Conservation (phyloP, 2,329 filamentous ascomycete species). For the Aspergillus quadrilineatus region DNA sequence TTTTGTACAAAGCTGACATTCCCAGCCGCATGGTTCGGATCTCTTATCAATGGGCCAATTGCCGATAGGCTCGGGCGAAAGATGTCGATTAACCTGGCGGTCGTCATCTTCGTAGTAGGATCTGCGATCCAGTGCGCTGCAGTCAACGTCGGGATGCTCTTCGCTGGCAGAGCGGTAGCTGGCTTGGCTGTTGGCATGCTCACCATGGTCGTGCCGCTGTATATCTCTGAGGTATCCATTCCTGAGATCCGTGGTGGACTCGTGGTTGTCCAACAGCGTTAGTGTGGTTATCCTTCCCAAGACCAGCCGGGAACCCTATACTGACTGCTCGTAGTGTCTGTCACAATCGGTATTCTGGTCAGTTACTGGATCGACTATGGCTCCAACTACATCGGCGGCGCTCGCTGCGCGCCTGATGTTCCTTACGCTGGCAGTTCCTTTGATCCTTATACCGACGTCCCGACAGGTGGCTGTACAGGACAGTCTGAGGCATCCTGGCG, state of each 20-base stretch:
- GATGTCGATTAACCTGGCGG: slow-evolving; percentile 60
- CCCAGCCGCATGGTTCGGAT: slow-evolving; percentile 52
- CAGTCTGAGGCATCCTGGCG: slow-evolving; percentile 52
- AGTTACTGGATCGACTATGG: slow-evolving; percentile 47
- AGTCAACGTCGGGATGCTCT: slow-evolving; percentile 41
- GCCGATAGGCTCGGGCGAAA: slow-evolving; percentile 60
- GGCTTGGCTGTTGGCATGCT: slow-evolving; percentile 47
- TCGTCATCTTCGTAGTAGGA: slow-evolving; percentile 58
- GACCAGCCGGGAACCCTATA: background rate
- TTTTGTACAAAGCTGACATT: slow-evolving; percentile 4
- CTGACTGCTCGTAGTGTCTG: slow-evolving; percentile 43
- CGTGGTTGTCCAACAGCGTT: slow-evolving; percentile 41
- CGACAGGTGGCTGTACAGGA: slow-evolving; percentile 47
- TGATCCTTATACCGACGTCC: slow-evolving; percentile 44
- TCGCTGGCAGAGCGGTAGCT: slow-evolving; percentile 48
- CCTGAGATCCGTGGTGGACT: slow-evolving; percentile 40
- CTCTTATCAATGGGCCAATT: slow-evolving; percentile 36
- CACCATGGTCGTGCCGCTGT: slow-evolving; percentile 53
- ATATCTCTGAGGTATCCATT: slow-evolving; percentile 46
- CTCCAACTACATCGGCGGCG: slow-evolving; percentile 45
- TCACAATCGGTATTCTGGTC: slow-evolving; percentile 39
- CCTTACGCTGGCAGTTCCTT: slow-evolving; percentile 50
- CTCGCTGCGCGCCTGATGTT: slow-evolving; percentile 50
- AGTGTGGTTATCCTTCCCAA: slow-evolving; percentile 4
- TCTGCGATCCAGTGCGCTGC: slow-evolving; percentile 54